Percentiles rank a stretch among this genome's conserved stretches.
Conservation (phyloP, 192 early-diverging fungal genomes). For the Linnemannia hyalina region DNA sequence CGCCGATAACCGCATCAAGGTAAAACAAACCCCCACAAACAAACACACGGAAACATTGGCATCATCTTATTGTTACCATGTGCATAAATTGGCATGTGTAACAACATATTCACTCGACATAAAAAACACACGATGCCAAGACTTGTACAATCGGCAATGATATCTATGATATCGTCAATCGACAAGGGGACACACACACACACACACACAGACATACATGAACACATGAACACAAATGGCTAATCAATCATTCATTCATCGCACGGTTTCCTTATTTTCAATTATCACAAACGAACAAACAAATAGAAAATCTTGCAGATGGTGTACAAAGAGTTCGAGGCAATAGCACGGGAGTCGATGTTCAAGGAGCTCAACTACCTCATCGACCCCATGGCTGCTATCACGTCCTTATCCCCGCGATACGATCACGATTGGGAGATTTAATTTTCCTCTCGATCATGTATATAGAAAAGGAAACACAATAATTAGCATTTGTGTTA, state of each 20-base stretch:
- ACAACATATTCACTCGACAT: neutral
- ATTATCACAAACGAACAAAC: neutral
- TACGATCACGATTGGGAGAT: constrained; percentile 26
- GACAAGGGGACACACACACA: too few relatives aligned
- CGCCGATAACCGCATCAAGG: constrained; percentile 41
- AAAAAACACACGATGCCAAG: too few relatives aligned
- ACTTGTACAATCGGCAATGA: too few relatives aligned
- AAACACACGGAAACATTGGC: too few relatives aligned
- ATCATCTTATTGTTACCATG: too few relatives aligned
- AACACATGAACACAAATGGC: neutral
- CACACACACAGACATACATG: too few relatives aligned
- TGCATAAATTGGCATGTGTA: neutral
- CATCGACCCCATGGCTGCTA: constrained; percentile 27
- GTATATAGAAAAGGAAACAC: too few relatives aligned
- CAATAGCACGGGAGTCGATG: constrained; percentile 27
- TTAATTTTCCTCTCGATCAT: neutral
- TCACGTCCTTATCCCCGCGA: neutral
- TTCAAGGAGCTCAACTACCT: constrained; percentile 25
- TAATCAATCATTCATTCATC: neutral
- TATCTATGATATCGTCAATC: too few relatives aligned
- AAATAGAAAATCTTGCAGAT: constrained; percentile 33
- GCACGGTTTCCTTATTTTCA: neutral
- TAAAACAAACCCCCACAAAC: neutral
- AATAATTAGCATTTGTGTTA: too few relatives aligned
- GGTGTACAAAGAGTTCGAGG: constrained; percentile 37